Conservation (phyloP, 2,329 filamentous ascomycete genomes). For the Niveomyces coronatus region DNA sequence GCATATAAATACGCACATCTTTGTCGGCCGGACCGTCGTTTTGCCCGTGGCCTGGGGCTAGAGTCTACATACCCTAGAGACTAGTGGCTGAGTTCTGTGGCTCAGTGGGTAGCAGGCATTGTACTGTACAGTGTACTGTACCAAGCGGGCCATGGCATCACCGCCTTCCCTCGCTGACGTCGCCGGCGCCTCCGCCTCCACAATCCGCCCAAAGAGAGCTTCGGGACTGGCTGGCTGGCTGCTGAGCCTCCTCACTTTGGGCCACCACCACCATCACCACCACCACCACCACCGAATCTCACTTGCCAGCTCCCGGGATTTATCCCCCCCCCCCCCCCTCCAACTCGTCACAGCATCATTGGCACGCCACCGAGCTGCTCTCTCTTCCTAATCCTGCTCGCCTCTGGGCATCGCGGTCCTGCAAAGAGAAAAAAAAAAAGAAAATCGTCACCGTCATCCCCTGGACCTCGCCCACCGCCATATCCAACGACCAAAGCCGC, state of each 20-base stretch:
- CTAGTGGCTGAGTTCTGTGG: conserved; percentile 7
- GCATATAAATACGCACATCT: too few species aligned
- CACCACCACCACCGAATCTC: conserved; percentile 1
- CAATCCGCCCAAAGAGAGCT: conserved; percentile 7
- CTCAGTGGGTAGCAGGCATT: too few species aligned
- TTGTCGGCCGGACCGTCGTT: too few species aligned
- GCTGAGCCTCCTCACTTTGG: conserved; percentile 8
- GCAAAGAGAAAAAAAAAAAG: background rate
- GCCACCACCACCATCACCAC: background rate
- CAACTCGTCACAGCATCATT: background rate
- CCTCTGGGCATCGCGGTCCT: too few species aligned
- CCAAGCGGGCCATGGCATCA: too few species aligned
- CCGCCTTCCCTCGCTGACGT: conserved; percentile 11
- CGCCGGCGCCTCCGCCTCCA: conserved; percentile 10
- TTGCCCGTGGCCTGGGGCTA: too few species aligned
- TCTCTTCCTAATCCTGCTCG: too few species aligned
- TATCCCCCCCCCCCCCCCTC: background rate
- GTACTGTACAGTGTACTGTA: too few species aligned
- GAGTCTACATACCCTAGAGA: too few species aligned
- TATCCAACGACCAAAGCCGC: background rate
- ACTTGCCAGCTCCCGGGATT: background rate
- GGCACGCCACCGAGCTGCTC: too few species aligned
- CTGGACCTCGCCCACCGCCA: background rate
- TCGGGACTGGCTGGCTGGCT: conserved; percentile 2
- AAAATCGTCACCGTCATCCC: background rate